phyloP scores from a whole-genome alignment of 1,284 basidiomycete genomes.

The Pterulicium gracile region DNA sequence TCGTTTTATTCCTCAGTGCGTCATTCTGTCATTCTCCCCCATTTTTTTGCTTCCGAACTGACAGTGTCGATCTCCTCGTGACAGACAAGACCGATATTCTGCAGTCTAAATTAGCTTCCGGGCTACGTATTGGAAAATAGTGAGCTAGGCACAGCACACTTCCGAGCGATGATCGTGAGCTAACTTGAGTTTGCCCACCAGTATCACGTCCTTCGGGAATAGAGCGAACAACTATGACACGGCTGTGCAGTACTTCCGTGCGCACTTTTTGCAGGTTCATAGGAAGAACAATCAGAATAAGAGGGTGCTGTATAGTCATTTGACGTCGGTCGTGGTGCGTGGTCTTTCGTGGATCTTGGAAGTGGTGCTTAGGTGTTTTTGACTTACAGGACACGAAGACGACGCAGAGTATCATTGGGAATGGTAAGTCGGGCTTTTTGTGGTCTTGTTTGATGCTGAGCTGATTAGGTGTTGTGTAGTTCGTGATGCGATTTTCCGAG shows the following conservation, averaged over 20 bases:
- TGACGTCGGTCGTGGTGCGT: slow-evolving; percentile 70
- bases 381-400: slow-evolving; percentile 59
- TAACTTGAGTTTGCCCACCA: slow-evolving; percentile 19
- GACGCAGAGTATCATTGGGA: slow-evolving; percentile 71
- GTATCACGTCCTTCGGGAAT: slow-evolving; percentile 74
- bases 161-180: too few relatives aligned
- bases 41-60: slow-evolving; percentile 2
- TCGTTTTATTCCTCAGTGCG: slow-evolving; percentile 72
- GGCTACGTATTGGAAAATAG: slow-evolving; percentile 69
- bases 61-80: slow-evolving; percentile 10
- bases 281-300: slow-evolving; percentile 67
- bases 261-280: slow-evolving; percentile 75
- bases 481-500: slow-evolving; percentile 62
- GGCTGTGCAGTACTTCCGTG: slow-evolving; percentile 72
- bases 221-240: slow-evolving; percentile 70
- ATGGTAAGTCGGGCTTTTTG: slow-evolving; percentile 36
- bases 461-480: slow-evolving; percentile 26
- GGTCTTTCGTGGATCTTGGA: too few relatives aligned
- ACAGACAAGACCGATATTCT: slow-evolving; percentile 72
- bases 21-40: slow-evolving; percentile 10
- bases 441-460: slow-evolving; percentile 3
- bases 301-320: slow-evolving; percentile 67
- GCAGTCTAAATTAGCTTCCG: slow-evolving; percentile 52
- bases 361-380: too few relatives aligned
- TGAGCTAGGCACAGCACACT: slow-evolving; percentile 24